These are phyloP conservation scores for Berberis vulgaris DNA, from an alignment of 164 flowering plant genomes.

Conservation along the genomic window DNA sequence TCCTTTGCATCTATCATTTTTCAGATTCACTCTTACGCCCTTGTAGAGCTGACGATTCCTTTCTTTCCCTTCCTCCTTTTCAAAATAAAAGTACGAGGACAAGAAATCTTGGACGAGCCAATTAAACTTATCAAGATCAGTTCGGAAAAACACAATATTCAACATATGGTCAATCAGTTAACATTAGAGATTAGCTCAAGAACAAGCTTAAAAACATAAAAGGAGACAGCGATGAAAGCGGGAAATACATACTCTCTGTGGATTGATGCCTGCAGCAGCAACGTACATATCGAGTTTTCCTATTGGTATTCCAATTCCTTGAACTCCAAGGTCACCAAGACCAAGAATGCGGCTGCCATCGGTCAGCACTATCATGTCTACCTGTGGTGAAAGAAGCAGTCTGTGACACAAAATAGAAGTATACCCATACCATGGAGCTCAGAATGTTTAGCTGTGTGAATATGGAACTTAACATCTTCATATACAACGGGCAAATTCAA, in stretches of 20 bases:
- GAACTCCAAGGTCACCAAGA: constrained; percentile 98
- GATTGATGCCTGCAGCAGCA: constrained; percentile 98
- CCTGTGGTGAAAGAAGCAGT: constrained; percentile 35
- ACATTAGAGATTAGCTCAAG: not conserved
- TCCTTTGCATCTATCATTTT: no score
- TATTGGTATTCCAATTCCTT: constrained; percentile 96
- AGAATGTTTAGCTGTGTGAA: not conserved
- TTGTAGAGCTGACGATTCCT: no score
- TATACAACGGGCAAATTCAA: no score
- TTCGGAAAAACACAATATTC: no score
- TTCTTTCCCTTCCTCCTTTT: no score
- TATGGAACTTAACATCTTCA: not conserved
- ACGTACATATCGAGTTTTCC: constrained; percentile 99
- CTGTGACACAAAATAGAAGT: not conserved
- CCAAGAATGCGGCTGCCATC: constrained; percentile 99
- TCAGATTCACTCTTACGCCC: no score
- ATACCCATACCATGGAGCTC: not conserved
- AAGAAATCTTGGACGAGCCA: no score
- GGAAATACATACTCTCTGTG: constrained; percentile 60
- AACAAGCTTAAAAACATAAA: not conserved
- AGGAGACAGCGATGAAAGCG: not conserved
- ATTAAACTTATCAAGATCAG: no score
- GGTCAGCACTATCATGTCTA: constrained; percentile 95
- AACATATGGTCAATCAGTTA: no score
- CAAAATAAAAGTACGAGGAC: no score